Conservation (phyloP, 2,329 filamentous ascomycete genomes). For the Aspergillus fijiensis region DNA sequence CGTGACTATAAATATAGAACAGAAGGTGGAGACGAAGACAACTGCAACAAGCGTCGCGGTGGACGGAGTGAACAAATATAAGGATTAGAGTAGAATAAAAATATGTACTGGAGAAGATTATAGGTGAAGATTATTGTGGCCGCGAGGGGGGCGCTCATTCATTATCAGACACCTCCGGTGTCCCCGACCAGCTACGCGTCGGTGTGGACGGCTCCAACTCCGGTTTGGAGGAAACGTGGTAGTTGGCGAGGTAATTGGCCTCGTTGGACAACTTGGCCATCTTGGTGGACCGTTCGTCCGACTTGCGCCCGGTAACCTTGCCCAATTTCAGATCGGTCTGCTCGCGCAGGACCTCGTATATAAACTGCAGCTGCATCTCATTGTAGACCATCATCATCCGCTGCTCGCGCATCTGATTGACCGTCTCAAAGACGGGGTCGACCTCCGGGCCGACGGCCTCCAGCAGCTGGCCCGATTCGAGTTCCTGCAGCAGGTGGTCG, state of each 20-base stretch:
- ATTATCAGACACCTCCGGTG: slow-evolving; percentile 31
- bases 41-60: background rate
- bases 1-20: background rate
- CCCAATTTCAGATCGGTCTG: slow-evolving; percentile 37
- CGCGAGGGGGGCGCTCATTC: slow-evolving; percentile 24
- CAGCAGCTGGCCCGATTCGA: slow-evolving; percentile 70
- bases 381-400: slow-evolving; percentile 95
- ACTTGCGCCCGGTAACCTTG: slow-evolving; percentile 23
- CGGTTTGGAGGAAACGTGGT: slow-evolving; percentile 29
- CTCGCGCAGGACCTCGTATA: slow-evolving; percentile 82
- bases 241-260: slow-evolving; percentile 25
- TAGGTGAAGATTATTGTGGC: slow-evolving; percentile 14
- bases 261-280: slow-evolving; percentile 35
- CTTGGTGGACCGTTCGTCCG: slow-evolving; percentile 36
- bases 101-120: slow-evolving; percentile 2
- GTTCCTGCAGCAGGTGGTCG: slow-evolving; percentile 83
- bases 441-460: slow-evolving; percentile 45
- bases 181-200: slow-evolving; percentile 29
- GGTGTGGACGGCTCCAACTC: slow-evolving; percentile 36
- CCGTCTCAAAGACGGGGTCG: slow-evolving; percentile 75
- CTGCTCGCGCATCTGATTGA: slow-evolving; percentile 80
- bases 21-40: background rate
- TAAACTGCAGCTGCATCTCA: slow-evolving; percentile 77
- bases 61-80: slow-evolving; percentile 15
- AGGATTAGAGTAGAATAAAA: slow-evolving; percentile 9